Percentiles rank a stretch among this genome's conserved stretches.
These are phyloP conservation scores for Trichophyton simii DNA, from an alignment of 2,329 filamentous ascomycete genomes.

Conservation along the genomic window DNA sequence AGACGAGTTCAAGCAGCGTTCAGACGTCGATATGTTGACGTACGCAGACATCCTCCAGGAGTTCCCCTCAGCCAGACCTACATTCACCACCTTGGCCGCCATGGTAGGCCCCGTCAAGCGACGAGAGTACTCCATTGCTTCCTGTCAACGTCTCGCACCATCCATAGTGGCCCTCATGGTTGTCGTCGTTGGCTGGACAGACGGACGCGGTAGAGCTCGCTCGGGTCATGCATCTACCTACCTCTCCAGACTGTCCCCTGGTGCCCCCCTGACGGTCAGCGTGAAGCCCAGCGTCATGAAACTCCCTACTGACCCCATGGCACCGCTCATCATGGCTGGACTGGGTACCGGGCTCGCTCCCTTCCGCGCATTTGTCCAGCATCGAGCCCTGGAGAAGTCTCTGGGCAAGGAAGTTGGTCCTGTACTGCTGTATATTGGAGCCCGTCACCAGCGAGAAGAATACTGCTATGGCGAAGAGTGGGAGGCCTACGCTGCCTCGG, in stretches of 20 bases:
- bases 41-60: slow-evolving; percentile 84
- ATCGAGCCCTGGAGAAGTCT: slow-evolving; percentile 95
- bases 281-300: slow-evolving; percentile 99
- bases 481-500: slow-evolving; percentile 93
- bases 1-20: slow-evolving; percentile 80
- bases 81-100: slow-evolving; percentile 74
- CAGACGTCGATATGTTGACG: slow-evolving; percentile 81
- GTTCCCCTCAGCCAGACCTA: slow-evolving; percentile 77
- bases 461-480: slow-evolving; percentile 98
- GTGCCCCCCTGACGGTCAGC: slow-evolving; percentile 74
- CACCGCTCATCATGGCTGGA: slow-evolving; percentile 92
- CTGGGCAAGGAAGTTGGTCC: slow-evolving; percentile 89
- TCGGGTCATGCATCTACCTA: slow-evolving; percentile 90
- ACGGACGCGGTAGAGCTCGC: slow-evolving; percentile 72
- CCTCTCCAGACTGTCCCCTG: slow-evolving; percentile 62
- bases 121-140: slow-evolving; percentile 97
- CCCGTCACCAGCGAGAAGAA: slow-evolving; percentile 93
- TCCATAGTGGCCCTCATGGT: slow-evolving; percentile 88
- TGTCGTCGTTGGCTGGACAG: slow-evolving; percentile 92
- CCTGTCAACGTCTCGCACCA: slow-evolving; percentile 86
- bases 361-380: slow-evolving; percentile 98
- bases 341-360: slow-evolving; percentile 95
- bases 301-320: slow-evolving; percentile 73
- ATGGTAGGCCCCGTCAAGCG: slow-evolving; percentile 90
- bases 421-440: slow-evolving; percentile 91